These are phyloP conservation scores for Verticillium klebahnii DNA, from an alignment of 2,329 filamentous ascomycete genomes.

Conservation along the genomic window DNA sequence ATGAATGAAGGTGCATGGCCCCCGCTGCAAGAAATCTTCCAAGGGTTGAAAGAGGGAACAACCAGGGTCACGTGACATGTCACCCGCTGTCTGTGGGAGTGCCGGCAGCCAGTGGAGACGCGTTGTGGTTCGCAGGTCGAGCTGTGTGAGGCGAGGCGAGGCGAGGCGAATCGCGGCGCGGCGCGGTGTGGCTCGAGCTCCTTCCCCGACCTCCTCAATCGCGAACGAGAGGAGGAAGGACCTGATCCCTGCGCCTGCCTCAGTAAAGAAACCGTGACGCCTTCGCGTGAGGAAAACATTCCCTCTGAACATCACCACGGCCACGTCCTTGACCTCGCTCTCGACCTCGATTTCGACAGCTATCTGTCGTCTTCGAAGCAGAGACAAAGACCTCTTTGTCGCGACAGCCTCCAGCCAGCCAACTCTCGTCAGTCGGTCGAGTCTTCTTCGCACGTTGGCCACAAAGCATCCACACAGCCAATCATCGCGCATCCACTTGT, in stretches of 20 bases:
- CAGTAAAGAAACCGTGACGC: background rate
- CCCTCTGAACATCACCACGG: background rate
- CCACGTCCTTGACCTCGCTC: background rate
- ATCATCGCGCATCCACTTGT: background rate
- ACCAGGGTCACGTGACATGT: background rate
- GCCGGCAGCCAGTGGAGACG: background rate
- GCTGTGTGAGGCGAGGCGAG: background rate
- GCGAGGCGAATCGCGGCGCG: too few species aligned
- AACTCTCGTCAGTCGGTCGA: background rate
- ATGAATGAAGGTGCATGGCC: too few species aligned
- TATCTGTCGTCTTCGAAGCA: background rate
- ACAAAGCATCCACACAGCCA: background rate
- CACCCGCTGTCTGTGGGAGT: background rate
- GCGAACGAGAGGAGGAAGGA: background rate
- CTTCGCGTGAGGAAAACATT: background rate
- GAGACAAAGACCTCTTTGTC: background rate
- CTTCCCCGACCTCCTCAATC: background rate
- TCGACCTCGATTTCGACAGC: background rate
- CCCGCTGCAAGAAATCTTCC: too few species aligned
- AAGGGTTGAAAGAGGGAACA: too few species aligned
- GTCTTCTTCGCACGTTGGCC: background rate
- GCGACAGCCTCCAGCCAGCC: background rate
- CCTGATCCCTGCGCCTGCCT: background rate
- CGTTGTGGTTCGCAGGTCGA: background rate
- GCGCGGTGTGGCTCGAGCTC: background rate